Evolutionary conservation across 106 monocot species (phyloP).

Genomic region (Platanthera zijinensis): DNA sequence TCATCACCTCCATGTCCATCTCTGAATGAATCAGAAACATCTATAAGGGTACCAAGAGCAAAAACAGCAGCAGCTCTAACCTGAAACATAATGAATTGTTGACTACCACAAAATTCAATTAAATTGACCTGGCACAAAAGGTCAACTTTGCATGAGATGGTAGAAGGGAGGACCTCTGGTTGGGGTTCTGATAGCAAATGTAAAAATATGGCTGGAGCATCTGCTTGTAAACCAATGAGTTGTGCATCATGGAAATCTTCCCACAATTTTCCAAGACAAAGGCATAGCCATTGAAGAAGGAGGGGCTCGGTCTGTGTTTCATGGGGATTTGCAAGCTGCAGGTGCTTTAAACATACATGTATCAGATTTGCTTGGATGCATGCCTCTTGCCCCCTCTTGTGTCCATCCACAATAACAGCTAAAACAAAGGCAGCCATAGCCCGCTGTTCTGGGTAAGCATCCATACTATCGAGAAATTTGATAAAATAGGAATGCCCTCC

Average conservation of each 20-base stretch:
- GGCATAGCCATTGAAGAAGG: conserved; percentile 94
- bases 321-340: conserved; percentile 49
- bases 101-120: not conserved
- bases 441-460: conserved; percentile 84
- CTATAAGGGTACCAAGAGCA: conserved; percentile 77
- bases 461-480: conserved; percentile 87
- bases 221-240: conserved; percentile 55
- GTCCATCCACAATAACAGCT: conserved; percentile 92
- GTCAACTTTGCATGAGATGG: not conserved
- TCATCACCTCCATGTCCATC: conserved; percentile 57
- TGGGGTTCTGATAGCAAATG: conserved; percentile 71
- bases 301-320: conserved; percentile 77
- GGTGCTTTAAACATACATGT: conserved; percentile 76
- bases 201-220: conserved; percentile 50
- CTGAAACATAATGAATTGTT: conserved; percentile 24
- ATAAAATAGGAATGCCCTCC: conserved; percentile 91
- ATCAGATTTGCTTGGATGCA: conserved; percentile 69
- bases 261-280: conserved; percentile 90
- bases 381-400: conserved; percentile 76
- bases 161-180: conserved; percentile 51
- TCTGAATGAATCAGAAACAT: conserved; percentile 39
- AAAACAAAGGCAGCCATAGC: conserved; percentile 99
- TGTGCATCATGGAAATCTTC: conserved; percentile 93
- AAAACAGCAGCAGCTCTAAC: conserved; percentile 95
- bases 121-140: not conserved